These are phyloP conservation scores for Morella rubra DNA, from an alignment of 306 rosid species.

Conservation along the genomic window DNA sequence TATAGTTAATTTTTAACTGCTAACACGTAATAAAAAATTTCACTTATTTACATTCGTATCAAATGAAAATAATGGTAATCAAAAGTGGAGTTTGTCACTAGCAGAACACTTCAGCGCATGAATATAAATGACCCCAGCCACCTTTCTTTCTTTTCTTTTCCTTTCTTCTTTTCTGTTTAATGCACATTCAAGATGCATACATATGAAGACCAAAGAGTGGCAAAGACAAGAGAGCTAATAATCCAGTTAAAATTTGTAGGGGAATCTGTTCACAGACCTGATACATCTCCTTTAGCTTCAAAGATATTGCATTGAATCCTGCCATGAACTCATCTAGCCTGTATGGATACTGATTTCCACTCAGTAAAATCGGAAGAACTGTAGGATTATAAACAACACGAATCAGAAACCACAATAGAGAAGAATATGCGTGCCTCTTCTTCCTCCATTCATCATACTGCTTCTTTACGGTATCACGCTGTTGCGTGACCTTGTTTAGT, in stretches of 20 bases:
- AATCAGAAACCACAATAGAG: background rate
- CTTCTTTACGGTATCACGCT: conserved; percentile 78
- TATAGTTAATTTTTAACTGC: background rate
- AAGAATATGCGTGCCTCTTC: conserved; percentile 55
- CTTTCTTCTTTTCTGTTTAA: background rate
- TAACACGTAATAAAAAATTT: background rate
- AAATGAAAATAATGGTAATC: background rate
- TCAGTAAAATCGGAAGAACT: conserved; percentile 5
- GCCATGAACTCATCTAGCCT: conserved; percentile 98
- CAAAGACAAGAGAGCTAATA: conserved; percentile 6
- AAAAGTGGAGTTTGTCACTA: background rate
- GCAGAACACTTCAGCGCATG: background rate
- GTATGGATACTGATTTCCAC: conserved; percentile 21
- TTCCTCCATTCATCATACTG: conserved; percentile 88
- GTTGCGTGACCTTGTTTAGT: conserved; percentile 26
- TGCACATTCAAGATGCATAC: background rate
- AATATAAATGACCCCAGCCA: background rate
- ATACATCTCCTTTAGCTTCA: conserved; percentile 92
- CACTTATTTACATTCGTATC: background rate
- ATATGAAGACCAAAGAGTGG: background rate
- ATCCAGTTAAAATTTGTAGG: background rate
- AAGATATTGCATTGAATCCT: conserved; percentile 88
- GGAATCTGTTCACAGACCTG: conserved; percentile 57
- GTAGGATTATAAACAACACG: conserved; percentile 10
- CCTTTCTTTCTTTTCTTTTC: background rate